A percentile compares a stretch with the other conserved stretches of the same genome.
Conservation (phyloP, 75 land plant species). For the Gnetum montanum region DNA sequence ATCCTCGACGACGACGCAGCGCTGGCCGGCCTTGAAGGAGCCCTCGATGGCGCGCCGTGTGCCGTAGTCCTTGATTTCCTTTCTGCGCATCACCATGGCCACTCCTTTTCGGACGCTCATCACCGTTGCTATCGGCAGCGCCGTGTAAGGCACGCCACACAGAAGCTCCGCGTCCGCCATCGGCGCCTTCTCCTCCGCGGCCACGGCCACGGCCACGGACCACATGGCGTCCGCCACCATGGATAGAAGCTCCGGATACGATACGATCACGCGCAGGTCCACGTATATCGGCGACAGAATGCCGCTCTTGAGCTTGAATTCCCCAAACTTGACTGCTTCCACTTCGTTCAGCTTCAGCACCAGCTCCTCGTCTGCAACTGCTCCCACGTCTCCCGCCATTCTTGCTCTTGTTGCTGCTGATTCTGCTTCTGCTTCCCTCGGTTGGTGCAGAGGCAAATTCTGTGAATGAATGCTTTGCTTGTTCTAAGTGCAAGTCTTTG, state of each 20-base stretch:
- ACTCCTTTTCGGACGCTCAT: constrained; percentile 37
- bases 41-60: constrained; percentile 86
- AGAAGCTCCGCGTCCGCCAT: constrained; percentile 46
- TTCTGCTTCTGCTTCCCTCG: no score
- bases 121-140: constrained; percentile 87
- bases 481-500: no score
- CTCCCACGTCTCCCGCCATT: no score
- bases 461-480: no score
- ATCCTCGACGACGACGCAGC: constrained; percentile 73
- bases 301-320: constrained; percentile 94
- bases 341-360: constrained; percentile 62
- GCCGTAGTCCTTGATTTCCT: constrained; percentile 94
- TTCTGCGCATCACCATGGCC: constrained; percentile 97
- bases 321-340: constrained; percentile 89
- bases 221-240: constrained; percentile 52
- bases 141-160: constrained; percentile 97
- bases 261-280: constrained; percentile 91
- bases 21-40: constrained; percentile 30
- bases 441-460: no score
- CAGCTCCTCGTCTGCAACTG: constrained; percentile 31
- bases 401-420: no score
- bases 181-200: constrained; percentile 21
- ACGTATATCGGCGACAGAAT: constrained; percentile 92
- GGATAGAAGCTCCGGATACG: constrained; percentile 72
- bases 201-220: constrained; percentile 45